Conservation (phyloP, 1,284 basidiomycete genomes). For the Cutaneotrichosporon mucoides region DNA sequence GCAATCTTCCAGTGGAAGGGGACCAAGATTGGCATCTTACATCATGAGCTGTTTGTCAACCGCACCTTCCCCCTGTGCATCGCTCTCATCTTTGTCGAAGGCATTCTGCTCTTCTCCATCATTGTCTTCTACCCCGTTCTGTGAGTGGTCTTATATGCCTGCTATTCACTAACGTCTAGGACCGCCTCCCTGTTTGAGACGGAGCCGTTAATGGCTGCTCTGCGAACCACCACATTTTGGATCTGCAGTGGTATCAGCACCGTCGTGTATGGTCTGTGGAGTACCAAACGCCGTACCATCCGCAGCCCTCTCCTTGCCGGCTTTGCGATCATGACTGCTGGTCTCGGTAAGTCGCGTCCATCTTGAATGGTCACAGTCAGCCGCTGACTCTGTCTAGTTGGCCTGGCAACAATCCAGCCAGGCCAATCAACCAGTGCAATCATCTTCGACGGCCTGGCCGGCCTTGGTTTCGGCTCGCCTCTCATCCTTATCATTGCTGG, state of each 20-base stretch:
- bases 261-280: constrained; percentile 14
- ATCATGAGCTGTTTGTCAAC: constrained; percentile 19
- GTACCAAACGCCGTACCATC: constrained; percentile 13
- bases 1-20: constrained; percentile 14
- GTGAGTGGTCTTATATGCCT: background rate
- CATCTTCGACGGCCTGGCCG: constrained; percentile 15
- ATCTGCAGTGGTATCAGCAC: constrained; percentile 4
- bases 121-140: constrained; percentile 17
- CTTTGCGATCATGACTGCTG: constrained; percentile 17
- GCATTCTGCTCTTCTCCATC: constrained; percentile 16
- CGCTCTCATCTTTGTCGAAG: constrained; percentile 20
- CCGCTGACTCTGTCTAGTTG: constrained; percentile 1
- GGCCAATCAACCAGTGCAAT: constrained; percentile 1
- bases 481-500: constrained; percentile 23
- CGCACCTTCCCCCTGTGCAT: constrained; percentile 18
- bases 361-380: background rate
- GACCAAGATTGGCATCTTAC: constrained; percentile 10
- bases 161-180: background rate
- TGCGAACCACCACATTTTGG: constrained; percentile 11
- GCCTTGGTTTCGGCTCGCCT: constrained; percentile 22
- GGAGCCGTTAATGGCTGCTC: constrained; percentile 8
- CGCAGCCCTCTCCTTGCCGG: constrained; percentile 13
- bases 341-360: background rate
- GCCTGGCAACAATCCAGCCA: constrained; percentile 15
- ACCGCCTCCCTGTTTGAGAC: constrained; percentile 14